Percentiles rank a stretch among this genome's conserved stretches.
Conservation (phyloP, 305 asterid genomes). For the Solanum chacoense region DNA sequence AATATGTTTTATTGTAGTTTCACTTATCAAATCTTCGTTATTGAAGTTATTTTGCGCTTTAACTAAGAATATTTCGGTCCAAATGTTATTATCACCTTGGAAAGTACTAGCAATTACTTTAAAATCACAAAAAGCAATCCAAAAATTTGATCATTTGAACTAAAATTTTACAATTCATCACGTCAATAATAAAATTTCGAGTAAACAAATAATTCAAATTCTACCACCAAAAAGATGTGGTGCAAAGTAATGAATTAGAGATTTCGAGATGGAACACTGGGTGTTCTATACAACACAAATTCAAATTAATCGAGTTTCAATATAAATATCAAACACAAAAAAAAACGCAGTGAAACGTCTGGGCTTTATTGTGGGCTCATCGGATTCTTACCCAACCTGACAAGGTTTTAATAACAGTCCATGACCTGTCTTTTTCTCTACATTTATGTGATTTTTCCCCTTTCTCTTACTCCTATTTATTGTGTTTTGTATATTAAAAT, state of each 20-base stretch:
- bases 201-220: background rate
- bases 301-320: too few species aligned
- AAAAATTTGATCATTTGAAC: background rate
- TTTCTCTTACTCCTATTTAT: background rate
- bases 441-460: background rate
- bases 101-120: background rate
- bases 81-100: background rate
- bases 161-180: background rate
- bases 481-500: background rate
- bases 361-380: background rate
- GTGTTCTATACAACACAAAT: too few species aligned
- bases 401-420: background rate
- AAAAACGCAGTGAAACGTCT: background rate
- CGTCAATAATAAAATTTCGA: background rate
- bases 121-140: background rate
- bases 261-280: too few species aligned
- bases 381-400: background rate
- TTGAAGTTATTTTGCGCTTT: too few species aligned
- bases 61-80: too few species aligned
- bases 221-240: background rate
- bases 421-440: background rate
- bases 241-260: background rate
- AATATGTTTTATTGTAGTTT: background rate
- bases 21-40: background rate
- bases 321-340: accelerated